Evolutionary conservation across 2,329 filamentous ascomycete species (phyloP).

Genomic region (Neurospora sp.): DNA sequence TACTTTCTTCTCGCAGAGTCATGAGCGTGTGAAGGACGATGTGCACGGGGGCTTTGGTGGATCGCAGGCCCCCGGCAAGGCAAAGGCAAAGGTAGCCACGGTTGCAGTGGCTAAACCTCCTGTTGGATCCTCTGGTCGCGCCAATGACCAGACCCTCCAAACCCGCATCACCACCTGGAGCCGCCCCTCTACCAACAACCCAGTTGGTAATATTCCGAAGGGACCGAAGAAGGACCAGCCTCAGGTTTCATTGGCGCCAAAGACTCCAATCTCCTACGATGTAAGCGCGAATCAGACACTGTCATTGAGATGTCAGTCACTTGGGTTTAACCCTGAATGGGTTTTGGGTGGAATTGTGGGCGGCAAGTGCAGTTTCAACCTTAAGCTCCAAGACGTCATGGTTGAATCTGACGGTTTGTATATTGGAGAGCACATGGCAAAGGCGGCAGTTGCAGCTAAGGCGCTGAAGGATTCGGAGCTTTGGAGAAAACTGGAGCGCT

Average conservation of each 20-base stretch:
- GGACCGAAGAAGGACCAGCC: neutral
- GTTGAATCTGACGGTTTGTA: neutral
- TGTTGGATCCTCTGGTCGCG: neutral
- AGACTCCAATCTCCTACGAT: neutral
- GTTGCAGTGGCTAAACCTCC: neutral
- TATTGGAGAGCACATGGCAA: conserved; percentile 1
- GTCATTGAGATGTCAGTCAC: conserved; percentile 12
- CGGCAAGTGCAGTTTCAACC: conserved; percentile 3
- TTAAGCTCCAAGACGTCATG: conserved; percentile 1
- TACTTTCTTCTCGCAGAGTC: neutral
- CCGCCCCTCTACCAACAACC: neutral
- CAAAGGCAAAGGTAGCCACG: neutral
- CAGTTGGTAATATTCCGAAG: neutral
- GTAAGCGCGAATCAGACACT: neutral
- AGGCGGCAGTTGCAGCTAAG: conserved; percentile 6
- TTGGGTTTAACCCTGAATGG: conserved; percentile 14
- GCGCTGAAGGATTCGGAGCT: conserved; percentile 5
- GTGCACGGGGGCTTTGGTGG: neutral
- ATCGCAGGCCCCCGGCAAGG: neutral
- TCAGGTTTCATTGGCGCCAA: neutral
- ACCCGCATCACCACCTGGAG: neutral
- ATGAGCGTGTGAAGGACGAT: neutral
- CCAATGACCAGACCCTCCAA: neutral
- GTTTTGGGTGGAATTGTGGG: neutral
- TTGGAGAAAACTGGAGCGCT: neutral